Percentiles rank a stretch among this genome's conserved stretches.
These are phyloP conservation scores for Cladophialophora chaetospira DNA, from an alignment of 2,329 filamentous ascomycete species.

Conservation along the genomic window DNA sequence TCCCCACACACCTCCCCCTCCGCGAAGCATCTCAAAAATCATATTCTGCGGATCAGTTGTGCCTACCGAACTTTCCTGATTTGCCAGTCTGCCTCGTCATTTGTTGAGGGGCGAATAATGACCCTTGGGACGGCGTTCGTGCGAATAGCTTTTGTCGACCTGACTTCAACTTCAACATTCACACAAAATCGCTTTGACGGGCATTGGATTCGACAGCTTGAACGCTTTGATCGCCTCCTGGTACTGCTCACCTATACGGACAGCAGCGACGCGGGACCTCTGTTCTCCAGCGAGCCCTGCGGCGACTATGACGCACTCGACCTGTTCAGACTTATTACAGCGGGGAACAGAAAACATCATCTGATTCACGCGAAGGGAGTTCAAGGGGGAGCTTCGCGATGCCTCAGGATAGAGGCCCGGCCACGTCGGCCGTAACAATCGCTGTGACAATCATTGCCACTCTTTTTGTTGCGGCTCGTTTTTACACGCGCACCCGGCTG, in stretches of 20 bases:
- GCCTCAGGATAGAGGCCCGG: constrained; percentile 37
- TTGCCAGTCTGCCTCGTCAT: background rate
- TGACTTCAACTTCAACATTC: background rate
- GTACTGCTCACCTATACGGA: background rate
- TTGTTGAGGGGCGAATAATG: background rate
- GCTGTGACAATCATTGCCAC: constrained; percentile 65
- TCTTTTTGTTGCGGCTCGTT: constrained; percentile 72
- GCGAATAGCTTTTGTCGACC: background rate
- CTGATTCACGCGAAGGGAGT: background rate
- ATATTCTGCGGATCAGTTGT: background rate
- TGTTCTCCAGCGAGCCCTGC: background rate
- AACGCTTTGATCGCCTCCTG: background rate
- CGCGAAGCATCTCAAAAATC: background rate
- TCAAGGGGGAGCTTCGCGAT: constrained; percentile 13
- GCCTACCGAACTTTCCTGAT: background rate
- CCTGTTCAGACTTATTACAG: background rate
- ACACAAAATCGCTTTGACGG: no score
- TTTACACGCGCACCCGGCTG: constrained; percentile 72
- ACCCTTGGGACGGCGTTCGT: background rate
- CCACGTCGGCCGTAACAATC: constrained; percentile 47
- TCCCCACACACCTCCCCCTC: background rate
- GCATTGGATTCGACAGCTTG: no score
- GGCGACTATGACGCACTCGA: background rate
- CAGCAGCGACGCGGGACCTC: background rate
- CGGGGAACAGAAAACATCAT: background rate